Evolutionary conservation across 2,329 filamentous ascomycete species (phyloP).

Genomic region (Zalaria sp.): DNA sequence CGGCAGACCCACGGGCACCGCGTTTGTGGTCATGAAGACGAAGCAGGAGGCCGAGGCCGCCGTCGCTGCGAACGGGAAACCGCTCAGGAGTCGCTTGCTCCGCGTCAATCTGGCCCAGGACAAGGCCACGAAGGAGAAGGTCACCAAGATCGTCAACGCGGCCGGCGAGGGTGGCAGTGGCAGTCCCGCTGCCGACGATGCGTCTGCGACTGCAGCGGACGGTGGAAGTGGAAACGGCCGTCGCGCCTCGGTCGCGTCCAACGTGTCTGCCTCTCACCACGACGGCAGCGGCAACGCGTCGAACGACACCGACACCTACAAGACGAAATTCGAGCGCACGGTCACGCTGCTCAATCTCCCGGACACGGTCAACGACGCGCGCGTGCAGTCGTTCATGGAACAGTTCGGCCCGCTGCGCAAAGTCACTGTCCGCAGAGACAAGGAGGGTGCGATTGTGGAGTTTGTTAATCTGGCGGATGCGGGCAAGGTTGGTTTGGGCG

Average conservation of each 20-base stretch:
- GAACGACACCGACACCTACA: constrained; percentile 10
- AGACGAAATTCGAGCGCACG: constrained; percentile 43
- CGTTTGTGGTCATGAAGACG: constrained; percentile 63
- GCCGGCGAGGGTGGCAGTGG: background rate
- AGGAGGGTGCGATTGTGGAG: constrained; percentile 77
- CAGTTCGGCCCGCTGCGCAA: constrained; percentile 58
- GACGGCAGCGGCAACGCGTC: background rate
- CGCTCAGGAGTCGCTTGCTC: constrained; percentile 19
- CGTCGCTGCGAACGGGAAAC: constrained; percentile 18
- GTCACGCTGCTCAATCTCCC: constrained; percentile 74
- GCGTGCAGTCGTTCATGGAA: constrained; percentile 60
- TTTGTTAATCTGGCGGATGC: constrained; percentile 56
- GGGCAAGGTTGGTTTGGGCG: constrained; percentile 49
- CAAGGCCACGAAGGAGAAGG: constrained; percentile 6
- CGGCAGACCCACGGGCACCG: constrained; percentile 61
- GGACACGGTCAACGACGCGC: constrained; percentile 82
- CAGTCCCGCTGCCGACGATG: constrained; percentile 8
- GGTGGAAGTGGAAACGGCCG: constrained; percentile 1
- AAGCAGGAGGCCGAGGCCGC: constrained; percentile 25
- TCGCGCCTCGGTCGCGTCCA: constrained; percentile 15
- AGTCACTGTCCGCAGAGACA: constrained; percentile 64
- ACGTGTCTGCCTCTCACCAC: constrained; percentile 8
- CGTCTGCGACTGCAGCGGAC: background rate
- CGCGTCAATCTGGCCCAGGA: constrained; percentile 16
- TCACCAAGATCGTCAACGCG: constrained; percentile 6